Evolutionary conservation across 129 eudicot genomes (phyloP).

Genomic region (Erigeron canadensis): DNA sequence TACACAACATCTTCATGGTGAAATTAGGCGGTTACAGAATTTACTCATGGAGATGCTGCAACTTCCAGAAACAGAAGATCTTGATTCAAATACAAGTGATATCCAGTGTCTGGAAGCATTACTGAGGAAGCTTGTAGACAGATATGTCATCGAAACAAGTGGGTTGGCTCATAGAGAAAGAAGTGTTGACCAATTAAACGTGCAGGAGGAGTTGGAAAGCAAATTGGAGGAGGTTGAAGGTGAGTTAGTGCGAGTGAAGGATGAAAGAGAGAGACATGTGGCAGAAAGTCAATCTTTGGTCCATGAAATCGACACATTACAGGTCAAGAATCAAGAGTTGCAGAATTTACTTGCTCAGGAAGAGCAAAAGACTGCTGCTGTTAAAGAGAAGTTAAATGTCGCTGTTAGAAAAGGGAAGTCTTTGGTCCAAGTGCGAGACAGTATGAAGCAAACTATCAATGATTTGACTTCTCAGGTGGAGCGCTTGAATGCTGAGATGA

Average conservation of each 20-base stretch:
- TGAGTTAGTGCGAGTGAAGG: slow-evolving; percentile 50
- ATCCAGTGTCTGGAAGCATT: slow-evolving; percentile 52
- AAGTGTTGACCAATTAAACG: slow-evolving; percentile 25
- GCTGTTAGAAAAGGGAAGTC: slow-evolving; percentile 96
- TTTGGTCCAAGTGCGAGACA: slow-evolving; percentile 86
- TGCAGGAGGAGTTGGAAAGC: slow-evolving; percentile 42
- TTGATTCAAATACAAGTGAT: slow-evolving; percentile 36
- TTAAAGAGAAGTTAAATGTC: slow-evolving; percentile 81
- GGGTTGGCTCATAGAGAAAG: slow-evolving; percentile 37
- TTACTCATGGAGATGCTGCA: slow-evolving; percentile 56
- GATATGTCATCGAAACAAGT: slow-evolving; percentile 24
- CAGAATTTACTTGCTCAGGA: slow-evolving; percentile 71
- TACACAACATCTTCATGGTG: slow-evolving; percentile 47
- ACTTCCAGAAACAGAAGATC: slow-evolving; percentile 48
- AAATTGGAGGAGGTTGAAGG: slow-evolving; percentile 62
- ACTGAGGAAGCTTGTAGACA: slow-evolving; percentile 52
- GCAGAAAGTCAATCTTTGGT: slow-evolving; percentile 53
- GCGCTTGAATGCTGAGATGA: slow-evolving; percentile 56
- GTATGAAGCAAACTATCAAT: slow-evolving; percentile 73
- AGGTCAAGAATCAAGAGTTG: slow-evolving; percentile 46
- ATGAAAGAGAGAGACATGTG: slow-evolving; percentile 49
- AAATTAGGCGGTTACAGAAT: slow-evolving; percentile 54
- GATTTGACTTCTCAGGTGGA: slow-evolving; percentile 65
- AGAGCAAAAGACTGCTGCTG: slow-evolving; percentile 76
- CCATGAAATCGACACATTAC: slow-evolving; percentile 47